These are phyloP conservation scores for Cercospora sp. DNA, from an alignment of 2,329 filamentous ascomycete species.

Conservation along the genomic window DNA sequence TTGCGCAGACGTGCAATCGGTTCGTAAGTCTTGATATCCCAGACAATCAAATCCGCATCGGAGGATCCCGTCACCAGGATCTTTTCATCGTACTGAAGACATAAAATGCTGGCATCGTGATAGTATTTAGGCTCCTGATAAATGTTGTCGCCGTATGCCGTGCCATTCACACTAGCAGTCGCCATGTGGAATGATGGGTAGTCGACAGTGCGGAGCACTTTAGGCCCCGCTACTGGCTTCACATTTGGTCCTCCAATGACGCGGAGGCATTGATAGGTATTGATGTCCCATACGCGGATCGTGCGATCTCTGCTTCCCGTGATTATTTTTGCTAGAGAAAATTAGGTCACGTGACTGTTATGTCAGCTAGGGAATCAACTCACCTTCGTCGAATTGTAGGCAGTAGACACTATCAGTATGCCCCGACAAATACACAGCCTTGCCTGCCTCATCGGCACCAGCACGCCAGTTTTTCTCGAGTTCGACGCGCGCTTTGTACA, in stretches of 20 bases:
- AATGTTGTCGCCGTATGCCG: constrained; percentile 48
- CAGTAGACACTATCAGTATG: constrained; percentile 97
- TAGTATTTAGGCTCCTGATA: constrained; percentile 56
- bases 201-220: constrained; percentile 46
- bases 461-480: constrained; percentile 72
- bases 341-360: too few species aligned
- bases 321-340: constrained; percentile 69
- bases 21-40: constrained; percentile 78
- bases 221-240: constrained; percentile 52
- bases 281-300: constrained; percentile 93
- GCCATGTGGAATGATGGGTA: constrained; percentile 43
- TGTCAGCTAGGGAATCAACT: not conserved
- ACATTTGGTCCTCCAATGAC: constrained; percentile 77
- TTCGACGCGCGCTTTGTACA: constrained; percentile 75
- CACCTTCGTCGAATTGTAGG: constrained; percentile 90
- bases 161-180: constrained; percentile 51
- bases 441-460: constrained; percentile 68
- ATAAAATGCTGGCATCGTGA: constrained; percentile 91
- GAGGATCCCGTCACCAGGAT: constrained; percentile 96
- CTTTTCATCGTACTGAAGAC: constrained; percentile 87
- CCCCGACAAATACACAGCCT: constrained; percentile 84
- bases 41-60: constrained; percentile 87
- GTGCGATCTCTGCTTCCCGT: constrained; percentile 95
- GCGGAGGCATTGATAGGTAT: constrained; percentile 79
- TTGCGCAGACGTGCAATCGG: constrained; percentile 75